Evolutionary conservation across 2,329 filamentous ascomycete species (phyloP).

Genomic region (Aspergillus pseudonomiae): DNA sequence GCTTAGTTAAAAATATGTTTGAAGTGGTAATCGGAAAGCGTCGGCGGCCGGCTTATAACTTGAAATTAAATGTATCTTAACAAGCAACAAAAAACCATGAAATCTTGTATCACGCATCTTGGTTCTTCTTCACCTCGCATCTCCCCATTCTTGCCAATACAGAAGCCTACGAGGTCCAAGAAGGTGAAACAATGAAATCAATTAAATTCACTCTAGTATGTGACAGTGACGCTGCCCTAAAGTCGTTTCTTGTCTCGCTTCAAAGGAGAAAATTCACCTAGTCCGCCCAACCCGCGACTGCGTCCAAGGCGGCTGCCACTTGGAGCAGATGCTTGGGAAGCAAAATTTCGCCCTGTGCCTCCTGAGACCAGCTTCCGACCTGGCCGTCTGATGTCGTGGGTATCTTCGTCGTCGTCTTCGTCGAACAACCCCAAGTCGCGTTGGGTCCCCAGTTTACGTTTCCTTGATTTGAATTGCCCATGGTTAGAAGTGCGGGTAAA

Average conservation of each 20-base stretch:
- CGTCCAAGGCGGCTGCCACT: conserved; percentile 10
- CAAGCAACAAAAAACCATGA: neutral
- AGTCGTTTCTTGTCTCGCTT: conserved; percentile 65
- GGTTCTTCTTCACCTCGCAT: neutral
- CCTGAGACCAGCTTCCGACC: conserved; percentile 31
- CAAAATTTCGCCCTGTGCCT: conserved; percentile 22
- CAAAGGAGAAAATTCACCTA: conserved; percentile 69
- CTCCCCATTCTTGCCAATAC: neutral
- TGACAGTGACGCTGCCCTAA: conserved; percentile 5
- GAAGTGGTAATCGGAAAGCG: neutral
- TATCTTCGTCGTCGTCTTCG: conserved; percentile 60
- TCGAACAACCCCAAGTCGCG: conserved; percentile 71
- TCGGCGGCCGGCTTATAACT: neutral
- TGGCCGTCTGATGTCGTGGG: conserved; percentile 26
- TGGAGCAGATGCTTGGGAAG: conserved; percentile 8
- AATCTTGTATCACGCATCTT: neutral
- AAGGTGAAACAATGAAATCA: neutral
- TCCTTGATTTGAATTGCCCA: conserved; percentile 61
- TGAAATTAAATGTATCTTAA: neutral
- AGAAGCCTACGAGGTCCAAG: neutral
- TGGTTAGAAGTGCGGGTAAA: conserved; percentile 18
- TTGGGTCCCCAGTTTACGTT: conserved; percentile 68
- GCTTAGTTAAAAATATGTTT: neutral
- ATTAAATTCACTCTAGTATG: neutral
- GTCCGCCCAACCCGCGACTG: conserved; percentile 45